These are phyloP conservation scores for Bertia moriformis DNA, from an alignment of 2,329 filamentous ascomycete species.

Conservation along the genomic window DNA sequence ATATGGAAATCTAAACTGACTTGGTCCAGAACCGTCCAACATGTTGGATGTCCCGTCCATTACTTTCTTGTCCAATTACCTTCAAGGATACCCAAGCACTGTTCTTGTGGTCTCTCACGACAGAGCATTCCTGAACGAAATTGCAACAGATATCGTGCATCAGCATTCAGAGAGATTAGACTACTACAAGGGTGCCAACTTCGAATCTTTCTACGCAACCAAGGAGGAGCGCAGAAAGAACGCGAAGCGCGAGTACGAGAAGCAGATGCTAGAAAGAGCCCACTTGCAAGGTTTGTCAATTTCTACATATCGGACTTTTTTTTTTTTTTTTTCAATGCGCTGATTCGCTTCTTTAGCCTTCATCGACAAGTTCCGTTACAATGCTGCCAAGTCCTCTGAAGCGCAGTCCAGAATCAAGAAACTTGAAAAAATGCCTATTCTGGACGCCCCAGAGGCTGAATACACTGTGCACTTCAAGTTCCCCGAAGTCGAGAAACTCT, in stretches of 20 bases:
- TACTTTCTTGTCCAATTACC: slow-evolving; percentile 90
- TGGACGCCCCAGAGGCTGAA: slow-evolving; percentile 79
- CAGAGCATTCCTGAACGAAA: slow-evolving; percentile 94
- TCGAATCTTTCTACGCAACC: slow-evolving; percentile 88
- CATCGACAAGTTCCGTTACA: slow-evolving; percentile 99
- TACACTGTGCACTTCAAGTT: slow-evolving; percentile 96
- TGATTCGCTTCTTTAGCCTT: slow-evolving; percentile 34
- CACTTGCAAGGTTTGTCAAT: slow-evolving; percentile 62
- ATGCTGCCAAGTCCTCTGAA: slow-evolving; percentile 95
- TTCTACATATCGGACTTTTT: neutral
- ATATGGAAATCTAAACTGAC: neutral
- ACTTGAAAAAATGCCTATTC: slow-evolving; percentile 85
- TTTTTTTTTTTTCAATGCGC: too few relatives aligned
- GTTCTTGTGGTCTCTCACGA: slow-evolving; percentile 96
- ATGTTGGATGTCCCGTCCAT: slow-evolving; percentile 99
- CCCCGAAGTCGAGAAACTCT: slow-evolving; percentile 92
- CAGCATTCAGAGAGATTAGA: slow-evolving; percentile 94
- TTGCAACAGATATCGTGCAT: slow-evolving; percentile 97
- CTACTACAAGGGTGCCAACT: slow-evolving; percentile 97
- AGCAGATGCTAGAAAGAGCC: slow-evolving; percentile 84
- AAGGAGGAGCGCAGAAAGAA: slow-evolving; percentile 95
- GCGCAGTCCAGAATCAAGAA: slow-evolving; percentile 99
- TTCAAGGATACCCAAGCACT: slow-evolving; percentile 86
- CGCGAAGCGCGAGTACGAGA: slow-evolving; percentile 93
- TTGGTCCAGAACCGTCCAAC: slow-evolving; percentile 65